Evolutionary conservation across 2,329 filamentous ascomycete species (phyloP), one percentile per base, ranked within the genome.

Genomic region (Fonsecaea nubica): DNA sequence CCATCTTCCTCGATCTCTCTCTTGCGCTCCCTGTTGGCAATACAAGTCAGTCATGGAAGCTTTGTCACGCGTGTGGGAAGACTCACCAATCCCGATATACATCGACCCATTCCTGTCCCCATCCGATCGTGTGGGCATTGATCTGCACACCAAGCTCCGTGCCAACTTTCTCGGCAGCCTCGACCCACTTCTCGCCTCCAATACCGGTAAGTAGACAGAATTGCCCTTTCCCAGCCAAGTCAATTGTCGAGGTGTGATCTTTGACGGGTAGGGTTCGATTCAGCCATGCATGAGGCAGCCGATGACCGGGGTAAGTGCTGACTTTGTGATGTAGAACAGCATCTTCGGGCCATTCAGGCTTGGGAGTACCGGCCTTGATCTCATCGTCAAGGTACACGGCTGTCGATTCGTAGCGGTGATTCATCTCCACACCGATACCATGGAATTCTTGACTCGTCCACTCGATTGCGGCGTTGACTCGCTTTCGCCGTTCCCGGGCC

Each of bases 281-380:
- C 15, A 90, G 76, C 88, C 88, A 90, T 0, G 80, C 87, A 74
- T 90, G 88, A 4, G 88, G 88, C 25, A 89, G 75, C 1, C 87
- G 79, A 35, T 80, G 79, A 7, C 88, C 88, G 0, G 88, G 88
- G 70, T 83, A 87, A 2, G 87, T 89, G 58, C 75, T 82, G 42
- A 80, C 78, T 38, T 79, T 75, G 68, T 84, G 77, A 45, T 82
- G 72, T 12, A 81, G 72, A 4, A 83, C 78, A 0, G 77, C 74
- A 66, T 86, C 81, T 15, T 77, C 71, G 4, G 69, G 67, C 69
- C 67, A 71, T 50, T 64, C 63, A 8, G 69, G 69, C 50, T 67
- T 66, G 7, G 53, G 25, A 12, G 59, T 62, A 25, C 61, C 55
- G 12, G 68, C 68, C 42, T 68, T 68, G 45, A 62, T 63, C 72